A percentile compares a stretch with the other conserved stretches of the same genome.
Conservation (phyloP, 306 rosid species). For the Medicago truncatula region DNA sequence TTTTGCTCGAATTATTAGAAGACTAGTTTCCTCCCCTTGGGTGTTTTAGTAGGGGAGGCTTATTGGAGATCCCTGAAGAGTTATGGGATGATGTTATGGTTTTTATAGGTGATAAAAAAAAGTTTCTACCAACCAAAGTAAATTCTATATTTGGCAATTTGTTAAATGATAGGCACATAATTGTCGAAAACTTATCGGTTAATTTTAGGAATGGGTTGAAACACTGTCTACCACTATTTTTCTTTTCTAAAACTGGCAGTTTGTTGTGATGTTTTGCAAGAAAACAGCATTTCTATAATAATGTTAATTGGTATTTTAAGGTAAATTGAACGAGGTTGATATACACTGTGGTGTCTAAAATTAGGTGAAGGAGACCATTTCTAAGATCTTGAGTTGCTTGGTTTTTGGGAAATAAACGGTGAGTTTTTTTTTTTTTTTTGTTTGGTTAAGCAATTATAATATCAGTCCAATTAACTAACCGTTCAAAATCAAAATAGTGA, state of each 20-base stretch:
- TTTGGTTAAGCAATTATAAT: too few relatives aligned
- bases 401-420: background rate
- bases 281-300: background rate
- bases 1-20: constrained; percentile 3
- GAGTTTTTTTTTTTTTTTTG: background rate
- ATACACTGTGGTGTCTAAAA: background rate
- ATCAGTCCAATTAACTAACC: too few relatives aligned
- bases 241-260: background rate
- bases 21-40: constrained; percentile 26
- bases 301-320: background rate
- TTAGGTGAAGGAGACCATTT: background rate
- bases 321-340: background rate
- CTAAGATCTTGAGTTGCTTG: background rate
- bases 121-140: background rate
- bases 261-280: background rate
- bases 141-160: background rate
- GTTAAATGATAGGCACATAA: constrained; percentile 9
- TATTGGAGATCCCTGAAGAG: constrained; percentile 7
- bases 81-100: background rate
- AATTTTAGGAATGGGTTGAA: constrained; percentile 12
- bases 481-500: too few relatives aligned
- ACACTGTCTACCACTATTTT: background rate
- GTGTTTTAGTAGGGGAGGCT: background rate
- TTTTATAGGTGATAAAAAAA: constrained; percentile 19
- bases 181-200: background rate